phyloP scores from a whole-genome alignment of 768 basidiomycete species.

The Leucocoprinus leucothites region DNA sequence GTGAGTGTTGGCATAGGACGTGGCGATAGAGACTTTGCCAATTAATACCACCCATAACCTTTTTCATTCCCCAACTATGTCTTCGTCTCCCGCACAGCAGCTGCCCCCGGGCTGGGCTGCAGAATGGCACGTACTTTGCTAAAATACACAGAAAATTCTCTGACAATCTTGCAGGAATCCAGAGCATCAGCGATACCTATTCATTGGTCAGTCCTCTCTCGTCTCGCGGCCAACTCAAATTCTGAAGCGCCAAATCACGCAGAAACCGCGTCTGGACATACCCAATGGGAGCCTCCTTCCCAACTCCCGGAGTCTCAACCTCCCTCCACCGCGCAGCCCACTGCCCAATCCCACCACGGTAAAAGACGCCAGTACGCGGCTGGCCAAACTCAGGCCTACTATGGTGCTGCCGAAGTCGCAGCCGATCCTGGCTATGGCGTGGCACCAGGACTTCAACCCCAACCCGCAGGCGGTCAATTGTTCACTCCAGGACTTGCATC shows the following conservation, averaged over 20 bases:
- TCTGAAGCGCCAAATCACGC: slow-evolving; percentile 18
- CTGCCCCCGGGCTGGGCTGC: slow-evolving; percentile 91
- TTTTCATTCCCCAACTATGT: slow-evolving; percentile 32
- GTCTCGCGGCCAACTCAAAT: slow-evolving; percentile 13
- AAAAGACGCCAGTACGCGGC: slow-evolving; percentile 93
- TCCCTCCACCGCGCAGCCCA: slow-evolving; percentile 39
- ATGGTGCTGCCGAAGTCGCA: slow-evolving; percentile 45
- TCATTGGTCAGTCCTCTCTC: slow-evolving; percentile 64
- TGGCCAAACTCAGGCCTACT: slow-evolving; percentile 90
- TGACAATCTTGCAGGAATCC: slow-evolving; percentile 59
- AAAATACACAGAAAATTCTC: slow-evolving; percentile 10
- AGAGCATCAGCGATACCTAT: slow-evolving; percentile 78
- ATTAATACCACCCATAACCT: slow-evolving; percentile 14
- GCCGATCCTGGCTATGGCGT: slow-evolving; percentile 44
- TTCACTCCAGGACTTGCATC: slow-evolving; percentile 83
- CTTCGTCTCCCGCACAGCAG: slow-evolving; percentile 52
- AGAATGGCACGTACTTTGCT: slow-evolving; percentile 69
- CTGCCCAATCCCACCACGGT: slow-evolving; percentile 43
- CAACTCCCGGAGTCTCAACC: slow-evolving; percentile 26
- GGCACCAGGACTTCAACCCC: slow-evolving; percentile 33
- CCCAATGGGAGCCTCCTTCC: slow-evolving; percentile 86
- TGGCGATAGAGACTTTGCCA: slow-evolving; percentile 21
- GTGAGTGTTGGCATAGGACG: slow-evolving; percentile 25
- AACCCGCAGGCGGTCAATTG: slow-evolving; percentile 50
- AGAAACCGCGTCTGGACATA: slow-evolving; percentile 82